Evolutionary conservation across 352 stramenopile species (phyloP), one percentile per base, ranked within the genome.

Genomic region (Globisporangium splendens): DNA sequence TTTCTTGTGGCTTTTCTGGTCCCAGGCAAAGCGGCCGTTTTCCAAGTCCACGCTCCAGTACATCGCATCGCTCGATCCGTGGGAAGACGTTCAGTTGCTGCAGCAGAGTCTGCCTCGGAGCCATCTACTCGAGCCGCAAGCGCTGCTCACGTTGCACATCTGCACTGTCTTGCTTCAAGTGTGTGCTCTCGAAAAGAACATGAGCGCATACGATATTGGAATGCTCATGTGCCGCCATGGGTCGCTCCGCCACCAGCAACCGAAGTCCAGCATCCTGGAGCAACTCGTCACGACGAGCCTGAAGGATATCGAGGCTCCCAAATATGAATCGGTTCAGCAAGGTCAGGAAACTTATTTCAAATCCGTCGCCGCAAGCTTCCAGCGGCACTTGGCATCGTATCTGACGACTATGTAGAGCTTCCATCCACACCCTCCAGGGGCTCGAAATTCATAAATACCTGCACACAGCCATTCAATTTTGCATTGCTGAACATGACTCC

Each of bases 1-100:
- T 41, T 89, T 91, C 46, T 58, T 77, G 44, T 95, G 85, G 85
- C 59, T 91, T 11, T 61, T 68, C 22, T 95, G 85, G 83, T 67
- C 79, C 1, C 83, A 92, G 60, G 71, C 83, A 1, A 75, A 75
- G 53, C 33, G 64, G 15, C 72, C 78, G 1, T 89, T 93, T 51
- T 69, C 56, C 4, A 14, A 28, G 0, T 24, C 47, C 7, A 72
- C 61, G 0, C 59, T 64, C 13, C 54, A 69, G 3, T 77, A 73
- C 47, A 86, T 90, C 11, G 54, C 53, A 31, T 54, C 66, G 3
- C 49, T 90, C 24, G 62, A 83, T 50, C 65, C 68, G 4, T 61
- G 61, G 1, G 46, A 54, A 8, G 77, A 89, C 35, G 54, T 65
- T 14, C 46, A 79, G 31, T 31, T 64, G 14, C 65, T 86, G n/a